Base-by-base conservation (phyloP, 352 stramenopile species). In the Globisporangium cederbergense region DNA sequence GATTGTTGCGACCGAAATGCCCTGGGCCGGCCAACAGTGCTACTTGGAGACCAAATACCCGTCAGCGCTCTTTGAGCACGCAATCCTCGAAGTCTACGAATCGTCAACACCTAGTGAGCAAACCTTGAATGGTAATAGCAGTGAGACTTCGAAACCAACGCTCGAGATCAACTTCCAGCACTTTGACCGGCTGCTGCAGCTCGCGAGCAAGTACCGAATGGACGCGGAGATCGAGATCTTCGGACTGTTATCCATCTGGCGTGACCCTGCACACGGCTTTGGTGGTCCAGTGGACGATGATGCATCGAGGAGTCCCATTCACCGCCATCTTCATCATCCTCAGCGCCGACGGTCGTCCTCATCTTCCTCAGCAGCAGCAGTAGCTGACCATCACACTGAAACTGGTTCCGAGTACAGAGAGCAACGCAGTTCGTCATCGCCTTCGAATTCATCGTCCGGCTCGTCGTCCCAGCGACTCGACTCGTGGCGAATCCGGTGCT, bases 181-280 rank as follows among this genome's bases (percentile, higher is more conserved):
- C 66, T 90, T 93, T 56, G 82, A 93, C 46, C 74, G 78, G 7
- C 76, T 93, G 46, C 64, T 93, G 14, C 65, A 66, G 38, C 68
- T 93, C 11, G 78, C 77, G 3, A 60, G 71, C 38, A 72, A 60
- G 22, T 70, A 89, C 60, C 60, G 75, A 61, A 74, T 93, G 67
- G 79, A 85, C 65, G 51, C 76, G 5, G 83, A 92, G 65, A 87
- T 93, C 34, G 83, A 93, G 46, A 71, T 93, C 2, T 93, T 93
- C 56, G 84, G 84, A 3, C 58, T 92, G 43, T 67, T 92, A 1
- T 89, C 81, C 3, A 76, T 92, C 51, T 92, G 83, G 83, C 72
- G 72, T 2, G 83, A 92, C 36, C 62, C 76, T 0, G 74, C 67
- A 13, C 72, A 85, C 55, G 81, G 83, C 22, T 92, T 92, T 58